phyloP scores from a whole-genome alignment of 306 rosid genomes.

The Delonix regia region DNA sequence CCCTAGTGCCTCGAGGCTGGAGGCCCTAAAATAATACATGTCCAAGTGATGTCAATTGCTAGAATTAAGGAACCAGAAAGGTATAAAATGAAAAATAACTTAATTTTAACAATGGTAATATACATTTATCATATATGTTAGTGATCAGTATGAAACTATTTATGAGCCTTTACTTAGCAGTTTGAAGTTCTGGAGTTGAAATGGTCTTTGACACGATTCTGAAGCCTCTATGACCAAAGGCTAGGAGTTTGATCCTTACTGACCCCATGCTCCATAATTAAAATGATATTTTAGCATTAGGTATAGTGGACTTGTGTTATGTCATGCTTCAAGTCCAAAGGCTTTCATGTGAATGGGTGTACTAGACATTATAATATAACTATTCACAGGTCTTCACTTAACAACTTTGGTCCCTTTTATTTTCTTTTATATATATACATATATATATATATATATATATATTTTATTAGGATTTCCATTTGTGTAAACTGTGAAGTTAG shows the following conservation, averaged over 20 bases:
- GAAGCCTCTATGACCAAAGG: not conserved
- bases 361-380: not conserved
- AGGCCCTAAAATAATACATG: no score
- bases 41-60: no score
- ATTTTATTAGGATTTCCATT: not conserved
- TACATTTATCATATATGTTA: not conserved
- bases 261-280: not conserved
- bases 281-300: not conserved
- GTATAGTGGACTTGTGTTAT: no score
- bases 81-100: not conserved
- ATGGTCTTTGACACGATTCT: not conserved
- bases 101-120: not conserved
- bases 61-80: no score
- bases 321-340: not conserved
- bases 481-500: not conserved
- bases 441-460: not conserved
- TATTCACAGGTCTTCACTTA: not conserved
- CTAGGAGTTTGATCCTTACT: not conserved
- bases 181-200: not conserved
- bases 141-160: not conserved
- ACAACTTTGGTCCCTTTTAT: not conserved
- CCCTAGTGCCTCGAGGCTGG: no score
- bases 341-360: not conserved
- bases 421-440: not conserved
- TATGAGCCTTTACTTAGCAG: not conserved